Conservation (phyloP, 805 yeast genomes). For the Jamesozyma piceae region DNA sequence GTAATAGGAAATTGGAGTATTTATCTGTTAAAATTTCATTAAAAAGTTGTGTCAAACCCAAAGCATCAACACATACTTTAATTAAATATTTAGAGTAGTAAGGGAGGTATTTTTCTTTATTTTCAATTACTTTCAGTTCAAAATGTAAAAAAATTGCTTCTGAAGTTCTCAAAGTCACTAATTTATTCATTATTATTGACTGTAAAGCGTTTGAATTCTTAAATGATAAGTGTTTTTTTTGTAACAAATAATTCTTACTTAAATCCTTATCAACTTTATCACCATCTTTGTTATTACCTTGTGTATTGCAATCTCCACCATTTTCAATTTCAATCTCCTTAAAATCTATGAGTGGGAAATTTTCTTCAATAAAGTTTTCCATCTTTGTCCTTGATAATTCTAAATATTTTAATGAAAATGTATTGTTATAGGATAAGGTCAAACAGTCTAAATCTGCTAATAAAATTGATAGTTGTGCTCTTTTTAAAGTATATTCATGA, state of each 20-base stretch:
- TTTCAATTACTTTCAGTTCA: constrained; percentile 13
- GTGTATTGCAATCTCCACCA: background rate
- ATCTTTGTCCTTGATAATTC: constrained; percentile 17
- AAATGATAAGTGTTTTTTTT: constrained; percentile 5
- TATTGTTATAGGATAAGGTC: constrained; percentile 18
- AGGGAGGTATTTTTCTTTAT: constrained; percentile 10
- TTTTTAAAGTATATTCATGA: constrained; percentile 19
- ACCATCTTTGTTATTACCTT: background rate
- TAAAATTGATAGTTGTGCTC: constrained; percentile 19
- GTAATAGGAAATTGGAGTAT: constrained; percentile 11
- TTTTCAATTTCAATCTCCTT: constrained; percentile 1
- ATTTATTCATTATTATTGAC: constrained; percentile 17
- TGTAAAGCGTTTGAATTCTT: constrained; percentile 19
- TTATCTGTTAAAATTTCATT: constrained; percentile 20
- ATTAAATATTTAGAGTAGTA: constrained; percentile 19
- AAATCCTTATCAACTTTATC: background rate
- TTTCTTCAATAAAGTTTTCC: constrained; percentile 16
- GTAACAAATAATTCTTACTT: background rate
- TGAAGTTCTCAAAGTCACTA: constrained; percentile 23
- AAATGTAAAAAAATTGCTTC: constrained; percentile 24
- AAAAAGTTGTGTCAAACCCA: constrained; percentile 15
- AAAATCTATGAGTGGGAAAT: constrained; percentile 9
- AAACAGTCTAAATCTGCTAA: constrained; percentile 22
- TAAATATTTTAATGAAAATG: constrained; percentile 14
- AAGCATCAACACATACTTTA: constrained; percentile 13